A percentile compares a stretch with the other conserved stretches of the same genome.
These are phyloP conservation scores for Debaryomyces castellii DNA, from an alignment of 805 yeast species.

Conservation along the genomic window DNA sequence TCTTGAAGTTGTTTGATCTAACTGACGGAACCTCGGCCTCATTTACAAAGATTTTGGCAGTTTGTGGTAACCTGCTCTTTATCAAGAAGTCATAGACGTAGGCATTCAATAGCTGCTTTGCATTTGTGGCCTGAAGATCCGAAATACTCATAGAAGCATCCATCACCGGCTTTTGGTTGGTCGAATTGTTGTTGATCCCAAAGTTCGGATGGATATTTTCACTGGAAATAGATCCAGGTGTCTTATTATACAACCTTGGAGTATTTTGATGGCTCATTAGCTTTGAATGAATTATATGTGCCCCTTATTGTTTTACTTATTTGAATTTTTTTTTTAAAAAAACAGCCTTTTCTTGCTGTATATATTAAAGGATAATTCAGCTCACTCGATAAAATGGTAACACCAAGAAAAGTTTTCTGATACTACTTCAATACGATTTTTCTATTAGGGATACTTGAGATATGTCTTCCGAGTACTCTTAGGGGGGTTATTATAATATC, in stretches of 20 bases:
- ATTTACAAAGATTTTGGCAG: conserved; percentile 70
- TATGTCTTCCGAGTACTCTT: not conserved
- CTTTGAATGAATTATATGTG: not conserved
- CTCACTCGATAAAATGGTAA: not conserved
- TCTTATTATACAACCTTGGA: conserved; percentile 32
- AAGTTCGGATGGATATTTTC: conserved; percentile 3
- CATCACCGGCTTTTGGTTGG: conserved; percentile 24
- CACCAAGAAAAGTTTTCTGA: not conserved
- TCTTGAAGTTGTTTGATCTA: conserved; percentile 19
- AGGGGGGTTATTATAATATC: not conserved
- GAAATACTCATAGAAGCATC: conserved; percentile 25
- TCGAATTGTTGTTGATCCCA: conserved; percentile 3
- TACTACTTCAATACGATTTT: not conserved
- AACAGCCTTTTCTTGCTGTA: not conserved
- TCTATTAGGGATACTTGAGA: not conserved
- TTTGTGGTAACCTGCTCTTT: conserved; percentile 67
- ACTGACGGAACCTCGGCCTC: conserved; percentile 68
- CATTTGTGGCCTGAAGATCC: conserved; percentile 48
- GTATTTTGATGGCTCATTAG: conserved; percentile 39
- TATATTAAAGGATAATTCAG: not conserved
- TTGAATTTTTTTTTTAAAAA: not conserved
- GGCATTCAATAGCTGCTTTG: conserved; percentile 69
- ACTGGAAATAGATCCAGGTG: conserved; percentile 21
- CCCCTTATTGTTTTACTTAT: not conserved
- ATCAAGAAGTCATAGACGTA: conserved; percentile 83